phyloP scores from a whole-genome alignment of 148 eudicot species.

The Gaultheria prostrata region DNA sequence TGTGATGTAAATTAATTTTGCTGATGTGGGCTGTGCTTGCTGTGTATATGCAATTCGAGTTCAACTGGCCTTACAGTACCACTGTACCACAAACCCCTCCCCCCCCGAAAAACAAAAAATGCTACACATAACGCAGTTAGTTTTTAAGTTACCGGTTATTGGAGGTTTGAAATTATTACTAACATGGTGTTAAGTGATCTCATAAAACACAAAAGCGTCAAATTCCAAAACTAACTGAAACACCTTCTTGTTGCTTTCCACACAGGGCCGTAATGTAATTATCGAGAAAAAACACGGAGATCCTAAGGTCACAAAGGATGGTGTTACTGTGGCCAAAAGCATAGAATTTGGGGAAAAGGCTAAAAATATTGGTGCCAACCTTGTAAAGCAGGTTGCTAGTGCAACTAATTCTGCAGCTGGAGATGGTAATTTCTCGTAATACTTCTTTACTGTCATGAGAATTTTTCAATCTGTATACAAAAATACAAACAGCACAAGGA shows the following conservation, averaged over 20 bases:
- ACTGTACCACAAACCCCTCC: too few species aligned
- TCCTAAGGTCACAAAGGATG: constrained; percentile 95
- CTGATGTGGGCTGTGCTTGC: neutral
- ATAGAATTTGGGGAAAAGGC: constrained; percentile 63
- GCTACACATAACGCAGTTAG: too few species aligned
- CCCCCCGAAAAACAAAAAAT: too few species aligned
- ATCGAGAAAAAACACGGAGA: constrained; percentile 59
- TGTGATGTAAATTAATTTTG: neutral
- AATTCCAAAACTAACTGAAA: neutral
- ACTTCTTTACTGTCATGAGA: neutral
- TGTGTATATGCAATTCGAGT: too few species aligned
- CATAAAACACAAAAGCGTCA: neutral
- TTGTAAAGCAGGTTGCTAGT: constrained; percentile 90
- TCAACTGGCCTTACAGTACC: too few species aligned
- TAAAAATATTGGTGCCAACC: constrained; percentile 88
- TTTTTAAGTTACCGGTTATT: neutral
- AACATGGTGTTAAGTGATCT: neutral
- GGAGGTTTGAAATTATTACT: neutral
- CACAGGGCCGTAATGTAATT: constrained; percentile 81
- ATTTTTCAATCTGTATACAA: neutral
- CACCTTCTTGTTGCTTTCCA: constrained; percentile 16
- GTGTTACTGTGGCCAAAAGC: constrained; percentile 98
- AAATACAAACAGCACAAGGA: neutral
- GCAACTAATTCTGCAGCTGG: constrained; percentile 92
- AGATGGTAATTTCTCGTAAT: constrained; percentile 54